Evolutionary conservation across 495 filamentous ascomycete species (phyloP).

Genomic region (Parathielavia appendiculata): DNA sequence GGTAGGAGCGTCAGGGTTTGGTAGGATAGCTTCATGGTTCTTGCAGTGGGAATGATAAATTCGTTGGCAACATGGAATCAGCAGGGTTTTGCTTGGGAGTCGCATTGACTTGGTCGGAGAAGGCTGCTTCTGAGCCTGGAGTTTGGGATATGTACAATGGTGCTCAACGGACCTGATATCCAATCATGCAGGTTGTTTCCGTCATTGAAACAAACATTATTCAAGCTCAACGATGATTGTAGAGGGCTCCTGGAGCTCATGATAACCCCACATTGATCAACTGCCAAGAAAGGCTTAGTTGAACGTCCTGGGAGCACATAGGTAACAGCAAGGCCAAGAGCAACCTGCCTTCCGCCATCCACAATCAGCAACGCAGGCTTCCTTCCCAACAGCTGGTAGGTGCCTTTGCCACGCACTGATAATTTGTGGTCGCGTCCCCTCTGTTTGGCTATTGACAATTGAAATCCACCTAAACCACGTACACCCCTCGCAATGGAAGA

Average conservation of each 20-base stretch:
- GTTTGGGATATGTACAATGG: conserved; percentile 5
- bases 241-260: not conserved
- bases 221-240: not conserved
- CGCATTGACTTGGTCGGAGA: not conserved
- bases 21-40: not conserved
- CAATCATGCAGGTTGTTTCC: not conserved
- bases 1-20: conserved; percentile 16
- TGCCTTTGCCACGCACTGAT: not conserved
- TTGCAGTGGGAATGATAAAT: too few species aligned
- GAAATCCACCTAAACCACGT: not conserved
- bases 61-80: not conserved
- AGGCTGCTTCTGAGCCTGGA: not conserved
- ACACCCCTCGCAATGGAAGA: conserved; percentile 30
- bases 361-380: not conserved
- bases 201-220: not conserved
- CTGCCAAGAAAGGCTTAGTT: conserved; percentile 22
- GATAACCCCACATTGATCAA: conserved; percentile 19
- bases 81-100: not conserved
- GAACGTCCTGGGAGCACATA: conserved; percentile 3
- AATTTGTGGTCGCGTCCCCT: not conserved
- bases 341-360: not conserved
- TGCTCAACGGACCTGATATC: conserved; percentile 3
- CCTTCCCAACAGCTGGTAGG: too few species aligned
- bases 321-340: not conserved
- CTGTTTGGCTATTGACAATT: not conserved